Conservation (phyloP, 352 stramenopile genomes). For the Plasmopara muralis region DNA sequence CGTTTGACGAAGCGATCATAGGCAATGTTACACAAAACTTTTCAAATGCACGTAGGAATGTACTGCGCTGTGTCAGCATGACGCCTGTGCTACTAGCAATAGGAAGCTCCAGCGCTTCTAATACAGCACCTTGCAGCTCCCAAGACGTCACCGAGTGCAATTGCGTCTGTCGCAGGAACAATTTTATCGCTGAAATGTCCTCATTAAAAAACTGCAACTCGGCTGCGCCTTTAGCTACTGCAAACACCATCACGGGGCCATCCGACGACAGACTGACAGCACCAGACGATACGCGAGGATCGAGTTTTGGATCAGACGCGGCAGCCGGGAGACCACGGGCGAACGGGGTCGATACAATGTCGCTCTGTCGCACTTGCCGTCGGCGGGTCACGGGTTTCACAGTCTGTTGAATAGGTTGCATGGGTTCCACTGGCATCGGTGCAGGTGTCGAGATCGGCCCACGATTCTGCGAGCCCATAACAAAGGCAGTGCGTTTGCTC, state of each 20-base stretch:
- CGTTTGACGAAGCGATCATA: conserved; percentile 15
- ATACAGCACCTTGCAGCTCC: conserved; percentile 31
- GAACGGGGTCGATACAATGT: conserved; percentile 73
- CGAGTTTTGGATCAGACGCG: conserved; percentile 5
- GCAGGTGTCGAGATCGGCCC: conserved; percentile 30
- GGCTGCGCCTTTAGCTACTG: conserved; percentile 50
- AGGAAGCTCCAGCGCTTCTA: conserved; percentile 31
- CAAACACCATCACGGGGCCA: conserved; percentile 78
- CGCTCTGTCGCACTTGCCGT: conserved; percentile 72
- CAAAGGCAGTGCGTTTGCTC: conserved; percentile 21
- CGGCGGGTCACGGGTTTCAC: conserved; percentile 51
- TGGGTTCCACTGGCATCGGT: conserved; percentile 36
- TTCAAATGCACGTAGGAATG: conserved; percentile 50
- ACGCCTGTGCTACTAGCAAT: conserved; percentile 14
- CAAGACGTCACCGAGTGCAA: conserved; percentile 40
- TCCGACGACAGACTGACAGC: conserved; percentile 56
- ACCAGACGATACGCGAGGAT: conserved; percentile 33
- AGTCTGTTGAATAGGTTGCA: conserved; percentile 52
- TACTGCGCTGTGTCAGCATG: conserved; percentile 32
- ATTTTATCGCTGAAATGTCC: conserved; percentile 55
- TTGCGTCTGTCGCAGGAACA: conserved; percentile 62
- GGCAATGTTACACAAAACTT: conserved; percentile 32
- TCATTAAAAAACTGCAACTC: conserved; percentile 83
- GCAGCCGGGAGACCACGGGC: conserved; percentile 25
- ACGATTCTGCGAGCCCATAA: conserved; percentile 55